Conservation (phyloP, 73 alveolate species). For the Effrenium voratum region DNA sequence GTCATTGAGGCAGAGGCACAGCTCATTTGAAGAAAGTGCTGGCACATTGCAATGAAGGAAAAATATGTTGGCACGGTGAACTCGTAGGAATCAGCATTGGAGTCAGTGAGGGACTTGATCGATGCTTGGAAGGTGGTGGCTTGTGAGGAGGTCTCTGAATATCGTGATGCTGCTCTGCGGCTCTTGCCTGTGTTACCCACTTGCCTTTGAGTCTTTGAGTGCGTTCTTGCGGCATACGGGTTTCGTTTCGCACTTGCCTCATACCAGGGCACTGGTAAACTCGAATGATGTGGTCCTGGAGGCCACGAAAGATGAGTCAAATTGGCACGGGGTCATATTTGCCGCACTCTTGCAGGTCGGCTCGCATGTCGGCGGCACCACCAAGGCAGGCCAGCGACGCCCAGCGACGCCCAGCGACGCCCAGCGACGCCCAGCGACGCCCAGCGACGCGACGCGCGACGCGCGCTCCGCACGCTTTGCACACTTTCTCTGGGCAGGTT, state of each 20-base stretch:
- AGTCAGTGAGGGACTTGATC: neutral
- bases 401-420: too few species aligned
- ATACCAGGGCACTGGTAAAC: conserved; percentile 74
- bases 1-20: too few species aligned
- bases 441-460: too few species aligned
- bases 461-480: too few species aligned
- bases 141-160: conserved; percentile 86
- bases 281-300: conserved; percentile 74
- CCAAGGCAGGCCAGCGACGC: too few species aligned
- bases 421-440: too few species aligned
- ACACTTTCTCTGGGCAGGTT: conserved; percentile 9
- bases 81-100: neutral
- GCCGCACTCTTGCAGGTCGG: conserved; percentile 1
- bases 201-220: neutral
- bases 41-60: too few species aligned
- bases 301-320: neutral
- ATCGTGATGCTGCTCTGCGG: conserved; percentile 65
- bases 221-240: neutral
- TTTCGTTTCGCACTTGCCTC: neutral
- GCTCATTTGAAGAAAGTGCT: too few species aligned
- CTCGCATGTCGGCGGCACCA: conserved; percentile 91
- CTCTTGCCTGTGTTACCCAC: neutral
- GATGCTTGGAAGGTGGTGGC: conserved; percentile 62
- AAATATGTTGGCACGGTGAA: too few species aligned
- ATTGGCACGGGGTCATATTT: neutral